Base-by-base conservation (phyloP, 768 basidiomycete genomes). In the Lentinula guzmanii region DNA sequence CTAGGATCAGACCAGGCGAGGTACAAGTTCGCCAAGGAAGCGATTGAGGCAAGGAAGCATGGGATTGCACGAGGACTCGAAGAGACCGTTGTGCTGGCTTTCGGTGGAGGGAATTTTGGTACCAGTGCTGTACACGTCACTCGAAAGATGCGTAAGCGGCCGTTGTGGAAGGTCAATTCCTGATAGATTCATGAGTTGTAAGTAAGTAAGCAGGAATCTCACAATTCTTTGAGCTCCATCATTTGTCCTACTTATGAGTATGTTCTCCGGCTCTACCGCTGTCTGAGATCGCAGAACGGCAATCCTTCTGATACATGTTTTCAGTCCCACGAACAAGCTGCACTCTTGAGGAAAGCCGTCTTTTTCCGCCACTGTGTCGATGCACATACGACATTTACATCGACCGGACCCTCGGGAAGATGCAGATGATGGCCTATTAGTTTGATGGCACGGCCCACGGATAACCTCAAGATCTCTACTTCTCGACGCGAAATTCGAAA, bases 11-110 rank as follows among this genome's bases (percentile, higher is more conserved):
- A 91, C 74, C 93, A 95, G 70, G 84, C 86, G 63, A 86, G 93
- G 51, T 97, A 95, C 77, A 89, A 89, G 69, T 95, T 95, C 74
- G 92, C 93, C 3, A 95, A 95, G 73, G 91, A 92, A 65, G 91
- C 87, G 11, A 89, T 95, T 68, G 89, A 91, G 67, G 68, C 87
- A 67, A 82, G 93, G 66, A 95, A 92, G 74, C 85, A 84, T 69
- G 86, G 86, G n/a, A 81, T 86, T 70, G 82, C 85, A 51, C 84
- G 86, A 64, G 87, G 85, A 58, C 76, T 81, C 62, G 90, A 91
- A 72, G 93, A 95, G 75, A 91, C 90, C n/a, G 93, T 95, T 46
- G 93, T 96, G 57, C 79, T 95, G 66, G 92, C 91, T 41, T 93
- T 95, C 75, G 90, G 90, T 61, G 89, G 86, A 63, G 80, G 78